Base-by-base conservation (phyloP, 768 basidiomycete genomes). In the Lentinula edodes region DNA sequence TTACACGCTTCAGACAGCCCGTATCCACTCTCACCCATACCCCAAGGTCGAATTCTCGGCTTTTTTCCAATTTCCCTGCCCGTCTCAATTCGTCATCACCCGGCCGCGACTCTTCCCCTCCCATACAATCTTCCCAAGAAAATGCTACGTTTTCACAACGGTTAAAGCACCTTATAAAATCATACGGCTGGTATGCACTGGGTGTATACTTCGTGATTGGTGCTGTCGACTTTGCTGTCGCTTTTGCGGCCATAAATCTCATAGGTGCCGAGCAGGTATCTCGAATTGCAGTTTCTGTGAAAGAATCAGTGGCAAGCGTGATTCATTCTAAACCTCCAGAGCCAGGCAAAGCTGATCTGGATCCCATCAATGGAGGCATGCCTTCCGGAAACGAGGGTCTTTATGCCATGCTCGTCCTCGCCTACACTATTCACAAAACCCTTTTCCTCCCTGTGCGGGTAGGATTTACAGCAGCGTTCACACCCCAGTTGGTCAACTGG, bases 341-440 rank as follows among this genome's bases (percentile, higher is more conserved):
- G 66, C 86, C 88, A 2, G 89, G 87, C 4, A 73, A 78, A 38
- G 87, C 89, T 51, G 90, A 88, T 66, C 74, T 83, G 54, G 86
- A 90, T 20, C 70, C 66, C 59, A 68, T 75, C 12, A 66, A 71
- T 23, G 70, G 70, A 2, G 64, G 72, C 39, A 62, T 66, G 57
- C 62, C 63, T 48, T 72, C 72, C 1, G 83, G 87, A 1, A 81
- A 86, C 7, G 90, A 91, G 70, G 87, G 91, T 15, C 76, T 97
- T 16, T 95, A 93, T 73, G 94, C 96, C 32, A 95, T 97, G 86
- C 74, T 97, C 32, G 84, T 93, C 0, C 78, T 98, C 67, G 96
- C 97, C 3, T 99, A 95, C 74, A 89, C 91, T 18, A 85, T 99
- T 57, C 97, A 99, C 83, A 99, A 99, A 77, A 96, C 93, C 0